phyloP scores from a whole-genome alignment of 768 basidiomycete species.

The Suillus paluster region DNA sequence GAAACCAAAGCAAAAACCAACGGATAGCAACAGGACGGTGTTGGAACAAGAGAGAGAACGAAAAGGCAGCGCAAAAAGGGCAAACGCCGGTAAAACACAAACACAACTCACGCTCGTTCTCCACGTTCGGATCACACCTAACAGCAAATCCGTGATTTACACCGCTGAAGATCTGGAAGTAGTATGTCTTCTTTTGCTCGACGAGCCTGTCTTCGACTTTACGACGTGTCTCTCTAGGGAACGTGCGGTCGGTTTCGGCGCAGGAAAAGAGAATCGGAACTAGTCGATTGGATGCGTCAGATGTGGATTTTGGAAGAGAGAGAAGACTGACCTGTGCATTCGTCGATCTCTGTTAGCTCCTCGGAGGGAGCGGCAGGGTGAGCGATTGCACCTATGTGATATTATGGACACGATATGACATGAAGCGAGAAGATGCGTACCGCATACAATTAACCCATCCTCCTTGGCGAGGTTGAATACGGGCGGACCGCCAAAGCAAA shows the following conservation, averaged over 20 bases:
- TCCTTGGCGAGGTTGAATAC: conserved; percentile 45
- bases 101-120: neutral
- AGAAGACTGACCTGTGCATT: conserved; percentile 46
- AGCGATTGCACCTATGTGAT: conserved; percentile 44
- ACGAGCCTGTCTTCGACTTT: conserved; percentile 54
- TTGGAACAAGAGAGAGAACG: neutral
- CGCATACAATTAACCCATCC: conserved; percentile 47
- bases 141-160: conserved; percentile 18
- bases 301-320: neutral
- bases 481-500: conserved; percentile 55
- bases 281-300: conserved; percentile 20
- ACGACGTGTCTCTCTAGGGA: conserved; percentile 50
- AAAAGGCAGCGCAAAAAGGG: neutral
- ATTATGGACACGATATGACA: neutral
- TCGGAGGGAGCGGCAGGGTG: conserved; percentile 46
- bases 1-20: too few species aligned
- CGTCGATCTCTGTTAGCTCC: conserved; percentile 47
- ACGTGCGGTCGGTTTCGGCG: conserved; percentile 51
- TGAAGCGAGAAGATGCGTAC: neutral
- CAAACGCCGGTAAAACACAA: neutral
- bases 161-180: conserved; percentile 53
- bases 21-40: too few species aligned
- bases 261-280: conserved; percentile 59
- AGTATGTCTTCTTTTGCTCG: conserved; percentile 48
- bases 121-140: neutral